Evolutionary conservation across 306 rosid species (phyloP).

Genomic region (Biancaea sappan): DNA sequence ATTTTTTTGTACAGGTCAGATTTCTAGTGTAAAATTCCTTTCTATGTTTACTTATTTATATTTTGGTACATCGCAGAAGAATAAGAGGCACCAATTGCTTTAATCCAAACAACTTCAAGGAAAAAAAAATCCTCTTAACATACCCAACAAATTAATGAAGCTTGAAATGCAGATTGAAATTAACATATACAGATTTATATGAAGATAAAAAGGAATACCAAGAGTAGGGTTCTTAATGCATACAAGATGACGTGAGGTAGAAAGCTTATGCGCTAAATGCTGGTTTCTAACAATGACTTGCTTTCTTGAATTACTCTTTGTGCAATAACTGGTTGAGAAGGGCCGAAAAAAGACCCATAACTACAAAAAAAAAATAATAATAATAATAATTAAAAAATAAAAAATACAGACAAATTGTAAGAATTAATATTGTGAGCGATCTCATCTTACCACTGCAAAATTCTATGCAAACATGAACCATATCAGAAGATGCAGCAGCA

Average conservation of each 20-base stretch:
- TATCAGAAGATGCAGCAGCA: not conserved
- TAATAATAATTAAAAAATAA: too few relatives aligned
- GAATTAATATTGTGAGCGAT: slow-evolving; percentile 22
- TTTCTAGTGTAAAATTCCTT: not conserved
- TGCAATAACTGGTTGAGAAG: slow-evolving; percentile 79
- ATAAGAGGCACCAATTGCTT: not conserved
- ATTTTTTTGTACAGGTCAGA: not conserved
- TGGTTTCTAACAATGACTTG: slow-evolving; percentile 76
- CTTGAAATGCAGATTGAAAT: slow-evolving; percentile 1
- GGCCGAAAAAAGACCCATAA: slow-evolving; percentile 88
- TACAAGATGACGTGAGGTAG: slow-evolving; percentile 55
- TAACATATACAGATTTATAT: not conserved
- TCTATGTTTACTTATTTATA: not conserved
- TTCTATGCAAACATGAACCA: not conserved
- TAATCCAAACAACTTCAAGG: not conserved
- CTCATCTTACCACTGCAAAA: not conserved
- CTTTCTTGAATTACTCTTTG: slow-evolving; percentile 88
- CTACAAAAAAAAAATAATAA: too few relatives aligned
- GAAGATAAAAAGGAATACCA: not conserved
- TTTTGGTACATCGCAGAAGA: not conserved
- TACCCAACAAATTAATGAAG: not conserved
- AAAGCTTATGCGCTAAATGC: slow-evolving; percentile 54
- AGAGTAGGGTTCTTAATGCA: slow-evolving; percentile 27
- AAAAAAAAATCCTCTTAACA: not conserved
- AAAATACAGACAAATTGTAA: slow-evolving; percentile 14